phyloP scores from a whole-genome alignment of 2,329 filamentous ascomycete genomes.

The Blastomyces silverae region DNA sequence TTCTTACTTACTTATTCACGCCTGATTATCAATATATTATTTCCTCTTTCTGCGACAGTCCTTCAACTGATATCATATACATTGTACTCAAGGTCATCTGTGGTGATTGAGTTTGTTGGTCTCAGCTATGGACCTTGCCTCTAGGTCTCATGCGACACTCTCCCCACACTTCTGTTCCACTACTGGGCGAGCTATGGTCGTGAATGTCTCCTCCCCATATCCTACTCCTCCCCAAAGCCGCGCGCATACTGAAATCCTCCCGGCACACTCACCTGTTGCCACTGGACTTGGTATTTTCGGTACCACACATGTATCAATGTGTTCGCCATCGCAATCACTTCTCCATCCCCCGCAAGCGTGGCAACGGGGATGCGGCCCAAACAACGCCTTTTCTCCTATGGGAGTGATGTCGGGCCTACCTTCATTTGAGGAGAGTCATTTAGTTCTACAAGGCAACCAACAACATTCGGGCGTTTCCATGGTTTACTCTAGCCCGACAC shows the following conservation, averaged over 20 bases:
- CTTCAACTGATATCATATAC: slow-evolving; percentile 16
- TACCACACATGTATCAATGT: slow-evolving; percentile 24
- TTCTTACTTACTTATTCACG: background rate
- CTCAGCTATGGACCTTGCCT: slow-evolving; percentile 25
- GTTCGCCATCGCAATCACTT: slow-evolving; percentile 22
- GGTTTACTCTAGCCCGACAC: slow-evolving; percentile 15
- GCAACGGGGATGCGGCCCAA: slow-evolving; percentile 23
- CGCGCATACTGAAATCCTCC: slow-evolving; percentile 18
- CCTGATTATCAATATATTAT: slow-evolving; percentile 8
- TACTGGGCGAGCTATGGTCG: slow-evolving; percentile 14
- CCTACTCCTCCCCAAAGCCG: slow-evolving; percentile 23
- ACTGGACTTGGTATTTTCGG: slow-evolving; percentile 32
- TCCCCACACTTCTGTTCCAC: slow-evolving; percentile 19
- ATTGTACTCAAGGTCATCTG: slow-evolving; percentile 21
- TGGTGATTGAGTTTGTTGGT: slow-evolving; percentile 17
- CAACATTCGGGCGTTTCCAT: slow-evolving; percentile 13
- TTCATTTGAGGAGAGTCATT: slow-evolving; percentile 18
- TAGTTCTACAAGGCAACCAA: slow-evolving; percentile 4
- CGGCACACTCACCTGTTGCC: slow-evolving; percentile 22
- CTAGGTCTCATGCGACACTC: slow-evolving; percentile 23
- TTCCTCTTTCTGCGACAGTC: slow-evolving; percentile 2
- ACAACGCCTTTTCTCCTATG: slow-evolving; percentile 21
- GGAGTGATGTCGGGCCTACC: slow-evolving; percentile 23
- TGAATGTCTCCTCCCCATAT: slow-evolving; percentile 23
- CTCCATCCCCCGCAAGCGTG: slow-evolving; percentile 24